Conservation (phyloP, 352 stramenopile species). For the Phytophthora ohioensis region DNA sequence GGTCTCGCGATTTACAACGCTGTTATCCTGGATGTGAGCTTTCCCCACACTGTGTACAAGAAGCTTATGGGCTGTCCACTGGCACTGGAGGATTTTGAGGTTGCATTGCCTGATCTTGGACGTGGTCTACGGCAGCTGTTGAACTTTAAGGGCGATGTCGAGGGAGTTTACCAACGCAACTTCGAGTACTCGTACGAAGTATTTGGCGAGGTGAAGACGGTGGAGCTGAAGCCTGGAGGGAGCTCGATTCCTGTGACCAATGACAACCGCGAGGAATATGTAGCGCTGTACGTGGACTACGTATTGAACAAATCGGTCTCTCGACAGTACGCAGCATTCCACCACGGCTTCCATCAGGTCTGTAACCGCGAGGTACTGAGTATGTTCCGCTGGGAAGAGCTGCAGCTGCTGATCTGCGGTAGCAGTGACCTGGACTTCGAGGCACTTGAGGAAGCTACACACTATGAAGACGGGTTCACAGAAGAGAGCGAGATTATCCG, state of each 20-base stretch:
- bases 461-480: slow-evolving; percentile 83
- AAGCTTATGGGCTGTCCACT: slow-evolving; percentile 72
- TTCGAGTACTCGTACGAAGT: slow-evolving; percentile 88
- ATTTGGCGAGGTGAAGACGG: slow-evolving; percentile 80
- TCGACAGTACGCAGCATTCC: slow-evolving; percentile 76
- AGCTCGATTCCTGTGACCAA: slow-evolving; percentile 70
- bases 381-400: slow-evolving; percentile 86
- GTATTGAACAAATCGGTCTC: slow-evolving; percentile 67
- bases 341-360: slow-evolving; percentile 80
- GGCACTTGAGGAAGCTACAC: slow-evolving; percentile 73
- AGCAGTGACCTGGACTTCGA: slow-evolving; percentile 83
- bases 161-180: slow-evolving; percentile 73
- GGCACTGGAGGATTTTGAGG: slow-evolving; percentile 67
- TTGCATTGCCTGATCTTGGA: slow-evolving; percentile 63
- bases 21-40: slow-evolving; percentile 85
- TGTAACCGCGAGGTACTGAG: slow-evolving; percentile 75
- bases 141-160: slow-evolving; percentile 74
- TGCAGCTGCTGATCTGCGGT: slow-evolving; percentile 80
- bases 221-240: slow-evolving; percentile 75
- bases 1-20: slow-evolving; percentile 88
- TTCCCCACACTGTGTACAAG: slow-evolving; percentile 87
- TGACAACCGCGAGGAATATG: slow-evolving; percentile 76
- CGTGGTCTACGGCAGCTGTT: slow-evolving; percentile 72
- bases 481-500: slow-evolving; percentile 68
- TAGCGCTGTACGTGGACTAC: slow-evolving; percentile 78